phyloP scores from a whole-genome alignment of 108 stramenopile species.

The Conticribra weissflogii region DNA sequence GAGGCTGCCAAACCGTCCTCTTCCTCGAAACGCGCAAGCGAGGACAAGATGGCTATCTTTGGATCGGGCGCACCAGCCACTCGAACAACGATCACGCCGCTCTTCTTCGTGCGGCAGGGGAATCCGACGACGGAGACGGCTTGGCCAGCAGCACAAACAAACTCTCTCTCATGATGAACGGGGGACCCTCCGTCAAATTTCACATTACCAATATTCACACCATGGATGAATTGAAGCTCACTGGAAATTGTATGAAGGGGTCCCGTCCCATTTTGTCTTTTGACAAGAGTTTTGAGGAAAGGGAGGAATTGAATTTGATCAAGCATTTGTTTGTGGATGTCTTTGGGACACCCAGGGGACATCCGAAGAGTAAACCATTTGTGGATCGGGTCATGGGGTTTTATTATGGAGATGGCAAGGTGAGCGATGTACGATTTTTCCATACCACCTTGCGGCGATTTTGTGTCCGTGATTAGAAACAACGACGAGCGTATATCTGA shows the following conservation, averaged over 20 bases:
- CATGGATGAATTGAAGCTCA: conserved; percentile 98
- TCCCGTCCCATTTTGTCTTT: conserved; percentile 96
- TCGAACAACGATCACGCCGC: conserved; percentile 30
- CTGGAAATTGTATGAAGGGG: conserved; percentile 97
- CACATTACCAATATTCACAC: conserved; percentile 98
- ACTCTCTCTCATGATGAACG: conserved; percentile 48
- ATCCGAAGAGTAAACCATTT: conserved; percentile 99
- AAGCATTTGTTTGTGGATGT: conserved; percentile 95
- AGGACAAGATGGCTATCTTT: conserved; percentile 94
- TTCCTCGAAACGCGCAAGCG: conserved; percentile 97
- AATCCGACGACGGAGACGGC: no score
- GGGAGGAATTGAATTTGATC: conserved; percentile 77
- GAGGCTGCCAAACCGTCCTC: conserved; percentile 93
- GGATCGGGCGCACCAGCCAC: conserved; percentile 79
- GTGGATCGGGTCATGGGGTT: conserved; percentile 97
- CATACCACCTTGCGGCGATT: neutral
- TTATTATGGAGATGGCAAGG: conserved; percentile 94
- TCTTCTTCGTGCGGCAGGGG: no score
- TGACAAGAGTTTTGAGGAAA: conserved; percentile 80
- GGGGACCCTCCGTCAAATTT: conserved; percentile 95
- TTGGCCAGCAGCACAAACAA: conserved; percentile 9
- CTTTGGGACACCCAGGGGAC: conserved; percentile 96
- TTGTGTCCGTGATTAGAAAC: conserved; percentile 80
- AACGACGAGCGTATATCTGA: conserved; percentile 96
- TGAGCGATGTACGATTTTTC: conserved; percentile 36